These are phyloP conservation scores for Blastomyces emzantsi DNA, from an alignment of 2,329 filamentous ascomycete species.

Conservation along the genomic window DNA sequence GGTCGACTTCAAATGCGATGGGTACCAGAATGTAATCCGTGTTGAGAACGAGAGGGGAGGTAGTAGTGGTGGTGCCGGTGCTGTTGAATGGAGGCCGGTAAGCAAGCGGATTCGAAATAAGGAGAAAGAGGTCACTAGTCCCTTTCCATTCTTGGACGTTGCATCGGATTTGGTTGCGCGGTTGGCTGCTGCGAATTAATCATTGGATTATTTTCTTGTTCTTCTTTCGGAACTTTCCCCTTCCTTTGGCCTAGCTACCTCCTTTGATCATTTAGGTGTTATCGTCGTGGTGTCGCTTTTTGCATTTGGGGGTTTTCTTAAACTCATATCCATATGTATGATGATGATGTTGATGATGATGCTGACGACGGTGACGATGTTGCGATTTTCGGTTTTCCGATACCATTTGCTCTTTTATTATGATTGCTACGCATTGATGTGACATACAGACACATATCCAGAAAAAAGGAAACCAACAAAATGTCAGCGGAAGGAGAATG, in stretches of 20 bases:
- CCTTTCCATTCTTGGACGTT: constrained; percentile 92
- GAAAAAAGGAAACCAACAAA: background rate
- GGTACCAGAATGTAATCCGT: constrained; percentile 80
- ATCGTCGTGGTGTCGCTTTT: background rate
- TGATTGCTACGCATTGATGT: background rate
- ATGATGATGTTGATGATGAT: background rate
- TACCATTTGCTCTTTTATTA: background rate
- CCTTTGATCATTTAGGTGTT: background rate
- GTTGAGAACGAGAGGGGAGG: constrained; percentile 12
- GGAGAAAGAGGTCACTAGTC: constrained; percentile 90
- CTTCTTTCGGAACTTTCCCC: background rate
- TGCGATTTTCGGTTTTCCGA: background rate
- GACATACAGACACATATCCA: background rate
- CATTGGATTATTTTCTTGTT: background rate
- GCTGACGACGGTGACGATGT: background rate
- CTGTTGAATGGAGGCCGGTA: constrained; percentile 40
- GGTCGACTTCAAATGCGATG: constrained; percentile 97
- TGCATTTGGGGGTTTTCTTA: background rate
- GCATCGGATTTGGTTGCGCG: constrained; percentile 89
- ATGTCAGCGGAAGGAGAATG: background rate
- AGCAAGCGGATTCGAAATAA: constrained; percentile 51
- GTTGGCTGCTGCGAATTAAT: constrained; percentile 67
- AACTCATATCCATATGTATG: background rate
- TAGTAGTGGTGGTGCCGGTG: constrained; percentile 21
- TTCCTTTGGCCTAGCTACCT: background rate